These are phyloP conservation scores for Hymenoscyphus repandus DNA, from an alignment of 2,329 filamentous ascomycete species.

Conservation along the genomic window DNA sequence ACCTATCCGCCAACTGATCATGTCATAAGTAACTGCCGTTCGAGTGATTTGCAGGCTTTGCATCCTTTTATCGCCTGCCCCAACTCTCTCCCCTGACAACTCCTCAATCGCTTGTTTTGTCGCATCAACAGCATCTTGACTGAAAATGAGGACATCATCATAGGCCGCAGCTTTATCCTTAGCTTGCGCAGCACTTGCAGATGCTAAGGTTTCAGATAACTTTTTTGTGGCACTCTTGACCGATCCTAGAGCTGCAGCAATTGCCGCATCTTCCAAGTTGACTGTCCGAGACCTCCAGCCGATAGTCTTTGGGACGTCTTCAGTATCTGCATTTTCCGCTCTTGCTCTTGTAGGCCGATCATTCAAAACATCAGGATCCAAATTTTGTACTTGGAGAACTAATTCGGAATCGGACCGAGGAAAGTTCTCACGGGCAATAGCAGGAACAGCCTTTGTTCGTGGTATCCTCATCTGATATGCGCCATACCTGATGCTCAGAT, in stretches of 20 bases:
- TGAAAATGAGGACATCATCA: conserved; percentile 82
- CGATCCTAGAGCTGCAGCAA: conserved; percentile 74
- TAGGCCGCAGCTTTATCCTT: conserved; percentile 79
- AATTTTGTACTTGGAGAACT: conserved; percentile 60
- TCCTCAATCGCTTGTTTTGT: conserved; percentile 93
- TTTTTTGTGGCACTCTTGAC: conserved; percentile 51
- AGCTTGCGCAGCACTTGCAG: conserved; percentile 40
- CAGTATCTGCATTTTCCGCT: conserved; percentile 44
- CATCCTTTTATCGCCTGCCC: conserved; percentile 79
- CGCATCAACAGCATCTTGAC: conserved; percentile 89
- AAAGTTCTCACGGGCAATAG: conserved; percentile 76
- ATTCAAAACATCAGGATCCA: conserved; percentile 64
- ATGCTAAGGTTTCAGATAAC: conserved; percentile 44
- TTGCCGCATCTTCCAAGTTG: conserved; percentile 86
- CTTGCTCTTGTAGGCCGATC: conserved; percentile 47
- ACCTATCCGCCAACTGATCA: conserved; percentile 92
- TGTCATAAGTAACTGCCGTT: conserved; percentile 88
- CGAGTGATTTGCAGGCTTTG: conserved; percentile 89
- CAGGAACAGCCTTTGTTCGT: conserved; percentile 73
- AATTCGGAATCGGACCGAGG: conserved; percentile 58
- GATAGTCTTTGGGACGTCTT: conserved; percentile 65
- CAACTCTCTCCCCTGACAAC: conserved; percentile 73
- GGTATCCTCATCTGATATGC: conserved; percentile 89
- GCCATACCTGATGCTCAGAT: conserved; percentile 90
- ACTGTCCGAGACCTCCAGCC: conserved; percentile 83